Evolutionary conservation across 129 eudicot species (phyloP).

Genomic region (Deinandra increscens): DNA sequence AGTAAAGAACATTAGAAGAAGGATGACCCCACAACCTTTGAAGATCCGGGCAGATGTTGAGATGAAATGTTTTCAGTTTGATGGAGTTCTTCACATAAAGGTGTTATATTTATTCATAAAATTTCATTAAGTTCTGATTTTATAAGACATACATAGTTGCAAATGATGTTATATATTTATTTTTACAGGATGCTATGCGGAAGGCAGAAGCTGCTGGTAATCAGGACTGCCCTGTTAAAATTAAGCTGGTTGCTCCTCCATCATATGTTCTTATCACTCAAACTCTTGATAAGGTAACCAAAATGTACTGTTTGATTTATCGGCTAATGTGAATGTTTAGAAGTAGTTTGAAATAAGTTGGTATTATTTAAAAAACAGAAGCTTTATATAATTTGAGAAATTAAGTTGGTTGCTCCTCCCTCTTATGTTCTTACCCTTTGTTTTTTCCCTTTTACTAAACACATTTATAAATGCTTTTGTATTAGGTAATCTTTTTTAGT

Average conservation of each 20-base stretch:
- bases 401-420: too few species aligned
- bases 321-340: not conserved
- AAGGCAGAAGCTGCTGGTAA: conserved; percentile 68
- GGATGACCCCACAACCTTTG: conserved; percentile 76
- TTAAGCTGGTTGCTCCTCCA: conserved; percentile 70
- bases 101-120: conserved; percentile 18
- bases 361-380: not conserved
- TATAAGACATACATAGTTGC: not conserved
- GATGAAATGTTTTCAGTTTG: conserved; percentile 66
- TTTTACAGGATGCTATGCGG: conserved; percentile 65
- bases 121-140: not conserved
- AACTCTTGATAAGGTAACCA: conserved; percentile 67
- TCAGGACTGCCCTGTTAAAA: conserved; percentile 71
- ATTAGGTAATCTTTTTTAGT: too few species aligned
- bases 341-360: not conserved
- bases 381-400: not conserved
- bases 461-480: too few species aligned
- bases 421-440: too few species aligned
- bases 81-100: conserved; percentile 77
- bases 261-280: conserved; percentile 64
- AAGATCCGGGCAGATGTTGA: conserved; percentile 70
- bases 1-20: conserved; percentile 54
- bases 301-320: not conserved
- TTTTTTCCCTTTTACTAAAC: too few species aligned
- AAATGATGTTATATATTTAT: not conserved